Evolutionary conservation across 2,329 filamentous ascomycete species (phyloP).

Genomic region (Ceratocystis albifundus): DNA sequence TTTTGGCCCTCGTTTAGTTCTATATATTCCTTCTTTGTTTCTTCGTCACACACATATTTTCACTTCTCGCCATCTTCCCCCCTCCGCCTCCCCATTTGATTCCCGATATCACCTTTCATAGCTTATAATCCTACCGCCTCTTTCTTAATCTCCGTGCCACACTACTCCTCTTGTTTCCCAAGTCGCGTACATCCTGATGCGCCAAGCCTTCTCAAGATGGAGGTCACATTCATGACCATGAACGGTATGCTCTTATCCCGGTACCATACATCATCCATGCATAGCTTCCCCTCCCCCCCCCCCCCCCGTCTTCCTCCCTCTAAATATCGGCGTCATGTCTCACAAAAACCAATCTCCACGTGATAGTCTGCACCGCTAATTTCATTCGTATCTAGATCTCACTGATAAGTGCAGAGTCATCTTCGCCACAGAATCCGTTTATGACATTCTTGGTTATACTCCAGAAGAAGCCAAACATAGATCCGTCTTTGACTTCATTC

Average conservation of each 20-base stretch:
- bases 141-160: constrained; percentile 13
- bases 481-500: constrained; percentile 78
- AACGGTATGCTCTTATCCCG: constrained; percentile 45
- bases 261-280: not conserved
- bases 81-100: not conserved
- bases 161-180: not conserved
- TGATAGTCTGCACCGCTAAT: not conserved
- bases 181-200: constrained; percentile 1
- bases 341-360: not conserved
- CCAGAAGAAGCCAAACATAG: constrained; percentile 63
- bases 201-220: constrained; percentile 41
- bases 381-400: constrained; percentile 44
- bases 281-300: not conserved
- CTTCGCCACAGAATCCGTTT: constrained; percentile 72
- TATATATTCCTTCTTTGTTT: not conserved
- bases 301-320: not conserved
- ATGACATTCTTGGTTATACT: constrained; percentile 69
- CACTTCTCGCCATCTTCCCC: not conserved
- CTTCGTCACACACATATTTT: not conserved
- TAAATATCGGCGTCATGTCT: not conserved
- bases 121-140: constrained; percentile 7
- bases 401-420: constrained; percentile 64
- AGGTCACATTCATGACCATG: constrained; percentile 84
- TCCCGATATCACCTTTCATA: constrained; percentile 1
- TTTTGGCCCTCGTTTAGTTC: not conserved